Evolutionary conservation across 225 moss, liverwort and hornwort genomes (phyloP).

Genomic region (Sphagnum tenellum): DNA sequence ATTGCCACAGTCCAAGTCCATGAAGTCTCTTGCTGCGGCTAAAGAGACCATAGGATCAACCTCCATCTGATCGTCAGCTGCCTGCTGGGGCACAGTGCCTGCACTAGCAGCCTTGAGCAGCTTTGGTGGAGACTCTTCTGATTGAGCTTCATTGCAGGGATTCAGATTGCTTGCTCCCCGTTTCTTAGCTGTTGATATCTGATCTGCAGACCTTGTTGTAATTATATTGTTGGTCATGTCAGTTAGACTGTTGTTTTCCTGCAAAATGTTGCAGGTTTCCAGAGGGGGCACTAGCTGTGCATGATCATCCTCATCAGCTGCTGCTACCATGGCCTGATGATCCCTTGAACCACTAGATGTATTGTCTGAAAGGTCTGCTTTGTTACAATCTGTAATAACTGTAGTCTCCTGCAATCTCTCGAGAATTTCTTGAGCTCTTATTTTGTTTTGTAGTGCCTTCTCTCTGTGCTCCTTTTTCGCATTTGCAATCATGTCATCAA

Average conservation of each 20-base stretch:
- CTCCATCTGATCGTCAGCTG: slow-evolving; percentile 20
- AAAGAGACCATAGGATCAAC: slow-evolving; percentile 14
- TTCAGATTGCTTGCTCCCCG: slow-evolving; percentile 14
- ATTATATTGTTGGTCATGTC: too few relatives aligned
- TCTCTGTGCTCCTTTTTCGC: slow-evolving; percentile 29
- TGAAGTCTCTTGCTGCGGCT: slow-evolving; percentile 23
- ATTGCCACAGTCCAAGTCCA: slow-evolving; percentile 28
- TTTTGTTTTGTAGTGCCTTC: background rate
- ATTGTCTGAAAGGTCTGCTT: too few relatives aligned
- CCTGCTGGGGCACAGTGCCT: background rate
- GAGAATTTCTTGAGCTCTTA: too few relatives aligned
- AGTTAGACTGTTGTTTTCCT: background rate
- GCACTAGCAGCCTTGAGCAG: slow-evolving; percentile 17
- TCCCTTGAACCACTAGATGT: too few relatives aligned
- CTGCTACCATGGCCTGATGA: too few relatives aligned
- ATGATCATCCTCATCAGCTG: too few relatives aligned
- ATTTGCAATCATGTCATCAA: slow-evolving; percentile 62
- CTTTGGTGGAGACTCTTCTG: slow-evolving; percentile 24
- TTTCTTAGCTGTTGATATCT: slow-evolving; percentile 15
- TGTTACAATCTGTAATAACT: too few relatives aligned
- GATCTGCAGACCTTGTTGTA: too few relatives aligned
- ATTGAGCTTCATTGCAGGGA: slow-evolving; percentile 1
- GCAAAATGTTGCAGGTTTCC: too few relatives aligned
- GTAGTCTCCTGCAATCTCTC: too few relatives aligned
- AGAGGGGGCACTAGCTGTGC: too few relatives aligned